A percentile compares a stretch with the other conserved stretches of the same genome.
Evolutionary conservation across 257 asterid genomes (phyloP).

Genomic region (Nicotiana obtusifolia): DNA sequence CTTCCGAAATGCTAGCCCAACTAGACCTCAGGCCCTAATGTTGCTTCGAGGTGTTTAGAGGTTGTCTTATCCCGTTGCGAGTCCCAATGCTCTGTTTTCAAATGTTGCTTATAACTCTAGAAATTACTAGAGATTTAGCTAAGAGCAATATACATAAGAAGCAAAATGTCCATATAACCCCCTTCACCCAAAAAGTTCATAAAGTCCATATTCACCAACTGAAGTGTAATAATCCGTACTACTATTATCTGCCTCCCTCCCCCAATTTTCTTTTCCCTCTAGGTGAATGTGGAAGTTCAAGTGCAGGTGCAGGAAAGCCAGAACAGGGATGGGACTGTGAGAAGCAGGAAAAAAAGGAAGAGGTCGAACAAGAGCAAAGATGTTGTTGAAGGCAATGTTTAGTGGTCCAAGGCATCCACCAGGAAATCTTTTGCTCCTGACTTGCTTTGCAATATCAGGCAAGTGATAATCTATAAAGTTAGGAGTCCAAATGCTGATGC

Average conservation of each 20-base stretch:
- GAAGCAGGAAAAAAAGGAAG: constrained; percentile 10
- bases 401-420: not conserved
- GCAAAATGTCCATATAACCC: too few relatives aligned
- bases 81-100: too few relatives aligned
- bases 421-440: not conserved
- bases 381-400: not conserved
- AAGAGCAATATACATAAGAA: too few relatives aligned
- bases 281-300: constrained; percentile 3
- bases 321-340: constrained; percentile 5
- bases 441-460: not conserved
- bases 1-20: too few relatives aligned
- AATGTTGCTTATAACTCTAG: too few relatives aligned
- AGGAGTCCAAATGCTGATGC: not conserved
- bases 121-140: too few relatives aligned
- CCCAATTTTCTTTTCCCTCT: not conserved
- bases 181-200: too few relatives aligned
- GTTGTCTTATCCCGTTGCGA: too few relatives aligned
- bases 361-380: not conserved
- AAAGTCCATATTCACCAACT: too few relatives aligned
- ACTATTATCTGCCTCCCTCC: not conserved
- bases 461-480: not conserved
- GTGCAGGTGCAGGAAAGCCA: constrained; percentile 16
- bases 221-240: not conserved
- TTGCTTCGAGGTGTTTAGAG: too few relatives aligned
- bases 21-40: too few relatives aligned